Base-by-base conservation (phyloP, 1,139 yeast species). In the Geotrichum candidum region DNA sequence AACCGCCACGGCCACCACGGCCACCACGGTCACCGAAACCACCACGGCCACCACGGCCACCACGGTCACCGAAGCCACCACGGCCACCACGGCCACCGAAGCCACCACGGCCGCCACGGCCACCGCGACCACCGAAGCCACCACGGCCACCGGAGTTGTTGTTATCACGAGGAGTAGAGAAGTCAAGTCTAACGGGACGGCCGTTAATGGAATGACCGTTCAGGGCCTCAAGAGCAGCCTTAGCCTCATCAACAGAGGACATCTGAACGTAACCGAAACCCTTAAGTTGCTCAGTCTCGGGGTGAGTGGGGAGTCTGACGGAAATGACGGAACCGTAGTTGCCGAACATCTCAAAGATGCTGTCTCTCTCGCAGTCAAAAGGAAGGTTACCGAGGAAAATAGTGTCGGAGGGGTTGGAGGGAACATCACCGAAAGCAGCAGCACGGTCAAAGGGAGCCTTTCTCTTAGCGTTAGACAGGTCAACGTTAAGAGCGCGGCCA, bases 261-360 rank as follows among this genome's bases (percentile, higher is more conserved):
- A 84, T 92, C 81, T 94, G 98, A 65, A 94, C 96, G 78, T 94
- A 94, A 69, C 98, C 99, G 80, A 94, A 94, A 69, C 99, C 99
- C 84, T 94, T 94, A 77, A 96, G 96, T 80, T 92, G 97, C 77
- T 91, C 96, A 68, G 98, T 91, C 78, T 92, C 98, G 74, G 97
- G 98, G 80, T 92, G 96, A 58, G 98, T 92, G 77, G 99, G 99
- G 70, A 94, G 81, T 82, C 99, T 87, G 72, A 92, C 92, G 65
- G 96, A 88, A 64, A 90, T 79, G 65, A 94, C 89, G 67, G 81
- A 82, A 75, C 97, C 98, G 77, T 83, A 82, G 72, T 83, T 84
- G 69, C 88, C 85, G 73, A 94, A 94, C 55, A 84, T 75, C 69
- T 83, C 84, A 77, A 82, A 87, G 69, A 94, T 80, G 66, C 78